Conservation (phyloP, 2,329 filamentous ascomycete species). For the Colletotrichum chlorophyti region DNA sequence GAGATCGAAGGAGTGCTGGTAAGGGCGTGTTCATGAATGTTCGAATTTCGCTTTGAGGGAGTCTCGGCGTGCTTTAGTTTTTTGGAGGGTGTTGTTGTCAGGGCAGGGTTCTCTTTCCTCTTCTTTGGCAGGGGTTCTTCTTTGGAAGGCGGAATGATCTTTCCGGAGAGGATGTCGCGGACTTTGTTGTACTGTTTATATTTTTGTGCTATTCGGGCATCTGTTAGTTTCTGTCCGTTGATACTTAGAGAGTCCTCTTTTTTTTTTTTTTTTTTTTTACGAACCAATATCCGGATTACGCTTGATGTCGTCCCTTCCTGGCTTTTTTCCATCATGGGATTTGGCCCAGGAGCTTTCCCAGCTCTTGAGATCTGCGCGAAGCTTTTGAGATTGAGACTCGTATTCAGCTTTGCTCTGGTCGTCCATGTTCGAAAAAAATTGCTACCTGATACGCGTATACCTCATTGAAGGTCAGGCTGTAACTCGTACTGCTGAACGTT, state of each 20-base stretch:
- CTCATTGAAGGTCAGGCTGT: slow-evolving; percentile 23
- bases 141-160: slow-evolving; percentile 49
- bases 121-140: slow-evolving; percentile 45
- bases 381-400: slow-evolving; percentile 56
- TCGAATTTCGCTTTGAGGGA: slow-evolving; percentile 47
- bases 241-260: no score
- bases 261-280: no score
- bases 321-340: slow-evolving; percentile 70
- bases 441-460: neutral
- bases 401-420: slow-evolving; percentile 49
- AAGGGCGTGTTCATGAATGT: slow-evolving; percentile 47
- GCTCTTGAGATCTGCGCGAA: slow-evolving; percentile 74
- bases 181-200: slow-evolving; percentile 79
- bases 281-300: slow-evolving; percentile 73
- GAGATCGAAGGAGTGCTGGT: slow-evolving; percentile 63
- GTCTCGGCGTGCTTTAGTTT: slow-evolving; percentile 54
- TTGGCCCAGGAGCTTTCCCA: slow-evolving; percentile 76
- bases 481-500: no score
- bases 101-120: slow-evolving; percentile 45
- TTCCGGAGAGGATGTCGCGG: slow-evolving; percentile 64
- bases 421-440: slow-evolving; percentile 50
- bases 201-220: slow-evolving; percentile 61
- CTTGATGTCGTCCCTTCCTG: slow-evolving; percentile 78
- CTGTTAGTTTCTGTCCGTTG: no score
- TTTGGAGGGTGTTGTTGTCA: slow-evolving; percentile 58